Evolutionary conservation across 2,329 filamentous ascomycete species (phyloP).

Genomic region (Kalmusia sp.): DNA sequence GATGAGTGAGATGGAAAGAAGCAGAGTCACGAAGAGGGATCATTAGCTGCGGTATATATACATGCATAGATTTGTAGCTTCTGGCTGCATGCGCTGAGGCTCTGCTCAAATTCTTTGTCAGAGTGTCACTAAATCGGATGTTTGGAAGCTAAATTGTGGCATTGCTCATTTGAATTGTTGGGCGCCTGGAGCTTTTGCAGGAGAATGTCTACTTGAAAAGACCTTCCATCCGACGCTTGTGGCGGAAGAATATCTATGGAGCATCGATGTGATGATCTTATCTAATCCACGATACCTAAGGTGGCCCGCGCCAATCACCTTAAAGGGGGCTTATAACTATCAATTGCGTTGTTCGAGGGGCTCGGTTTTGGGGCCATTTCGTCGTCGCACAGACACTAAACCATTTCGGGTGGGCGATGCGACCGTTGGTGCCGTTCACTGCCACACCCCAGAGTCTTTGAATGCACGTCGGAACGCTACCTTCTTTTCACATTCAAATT

Average conservation of each 20-base stretch:
- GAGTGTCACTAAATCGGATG: too few species aligned
- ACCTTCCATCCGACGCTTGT: not conserved
- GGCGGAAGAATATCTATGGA: not conserved
- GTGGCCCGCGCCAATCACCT: not conserved
- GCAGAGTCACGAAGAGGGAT: too few species aligned
- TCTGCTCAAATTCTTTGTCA: too few species aligned
- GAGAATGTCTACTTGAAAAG: not conserved
- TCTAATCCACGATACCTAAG: too few species aligned
- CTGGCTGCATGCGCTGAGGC: too few species aligned
- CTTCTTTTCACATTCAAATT: not conserved
- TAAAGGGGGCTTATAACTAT: not conserved
- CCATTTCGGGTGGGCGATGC: conserved; percentile 11
- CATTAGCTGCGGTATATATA: too few species aligned
- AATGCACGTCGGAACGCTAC: not conserved
- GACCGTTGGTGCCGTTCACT: not conserved
- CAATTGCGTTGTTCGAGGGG: not conserved
- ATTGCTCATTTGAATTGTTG: not conserved
- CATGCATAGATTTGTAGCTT: too few species aligned
- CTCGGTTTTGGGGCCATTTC: not conserved
- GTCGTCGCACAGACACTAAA: conserved; percentile 2
- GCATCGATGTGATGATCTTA: not conserved
- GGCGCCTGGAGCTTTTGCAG: not conserved
- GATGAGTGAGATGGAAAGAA: too few species aligned
- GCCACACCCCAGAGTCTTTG: not conserved
- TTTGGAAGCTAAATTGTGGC: not conserved